Evolutionary conservation across 805 yeast species (phyloP), one percentile per base, ranked within the genome.

Genomic region (Dipodascus geniculatus): DNA sequence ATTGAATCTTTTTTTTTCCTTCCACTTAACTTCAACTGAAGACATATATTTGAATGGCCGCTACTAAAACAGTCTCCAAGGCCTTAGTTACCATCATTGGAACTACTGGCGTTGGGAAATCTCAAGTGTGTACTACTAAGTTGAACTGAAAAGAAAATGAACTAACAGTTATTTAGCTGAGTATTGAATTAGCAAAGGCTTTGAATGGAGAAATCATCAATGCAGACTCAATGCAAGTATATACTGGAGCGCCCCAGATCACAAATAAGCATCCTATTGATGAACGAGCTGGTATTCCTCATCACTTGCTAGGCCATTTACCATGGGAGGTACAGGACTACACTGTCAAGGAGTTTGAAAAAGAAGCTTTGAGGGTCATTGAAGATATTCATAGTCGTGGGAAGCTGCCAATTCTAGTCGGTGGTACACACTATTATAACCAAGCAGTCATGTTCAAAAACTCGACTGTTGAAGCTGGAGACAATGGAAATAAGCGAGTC

Each of bases 141-240:
- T 28, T 28, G 33, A 11, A 28, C 33, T 28, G 33, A 28, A 28
- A 42, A 47, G 17, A 28, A 48, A 17, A 19, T 17, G 52, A 22
- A 49, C 6, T 22, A 42, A n/a, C n/a, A 33, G 14, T 3, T 20
- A 44, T 23, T n/a, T 58, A 81, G 75, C 77, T 86, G 56, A 78
- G 87, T 49, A 80, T 88, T 1, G 91, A 88, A 56, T 66, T 93
- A 20, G 96, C 97, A 9, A 74, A 78, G 59, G 75, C 75, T 23
- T 76, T 85, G 52, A 77, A 82, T 63, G 98, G 98, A 20, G 98
- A 93, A 64, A 75, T 93, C 58, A 85, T 93, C 58, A 93, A 93
- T 68, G 96, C 96, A 0, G 99, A 93, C 65, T 88, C 98, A 1
- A 90, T 93, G 97, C 99, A 93, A 68, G 85, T 93, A 74, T 93